A percentile compares a stretch with the other conserved stretches of the same genome.
Conservation (phyloP, 768 basidiomycete species). For the Xerocomus spinulosus region DNA sequence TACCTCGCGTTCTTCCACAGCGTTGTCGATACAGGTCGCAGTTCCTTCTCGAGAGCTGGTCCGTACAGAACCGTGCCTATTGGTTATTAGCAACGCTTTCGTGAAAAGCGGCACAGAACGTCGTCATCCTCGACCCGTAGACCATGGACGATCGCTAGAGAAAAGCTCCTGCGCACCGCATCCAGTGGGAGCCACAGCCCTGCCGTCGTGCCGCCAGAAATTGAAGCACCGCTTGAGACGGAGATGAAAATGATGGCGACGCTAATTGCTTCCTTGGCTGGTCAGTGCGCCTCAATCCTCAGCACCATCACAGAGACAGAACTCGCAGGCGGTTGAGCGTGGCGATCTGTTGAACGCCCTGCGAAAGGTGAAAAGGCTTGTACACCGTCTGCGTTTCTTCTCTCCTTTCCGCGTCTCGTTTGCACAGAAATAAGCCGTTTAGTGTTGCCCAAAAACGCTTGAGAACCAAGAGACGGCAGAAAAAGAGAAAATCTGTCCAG, state of each 20-base stretch:
- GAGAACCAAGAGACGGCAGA: constrained; percentile 36
- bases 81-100: not conserved
- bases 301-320: constrained; percentile 38
- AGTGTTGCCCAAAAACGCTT: constrained; percentile 41
- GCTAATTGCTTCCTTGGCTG: constrained; percentile 23
- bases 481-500: constrained; percentile 39
- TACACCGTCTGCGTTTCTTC: constrained; percentile 36
- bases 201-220: constrained; percentile 27
- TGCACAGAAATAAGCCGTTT: constrained; percentile 44
- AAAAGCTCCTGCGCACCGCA: constrained; percentile 22
- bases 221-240: constrained; percentile 25
- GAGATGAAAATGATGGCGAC: constrained; percentile 26
- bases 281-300: constrained; percentile 34
- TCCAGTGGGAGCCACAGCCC: constrained; percentile 8
- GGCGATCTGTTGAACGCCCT: constrained; percentile 31
- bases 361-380: constrained; percentile 40
- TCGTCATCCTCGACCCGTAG: constrained; percentile 5
- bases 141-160: constrained; percentile 20
- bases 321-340: constrained; percentile 37
- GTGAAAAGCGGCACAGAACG: not conserved
- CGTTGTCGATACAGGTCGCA: not conserved
- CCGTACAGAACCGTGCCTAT: not conserved
- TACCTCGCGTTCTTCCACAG: constrained; percentile 1
- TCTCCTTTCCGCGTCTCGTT: constrained; percentile 34
- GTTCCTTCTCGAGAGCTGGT: not conserved